These are phyloP conservation scores for Linanthus parryae DNA, from an alignment of 148 eudicot genomes.

Conservation along the genomic window DNA sequence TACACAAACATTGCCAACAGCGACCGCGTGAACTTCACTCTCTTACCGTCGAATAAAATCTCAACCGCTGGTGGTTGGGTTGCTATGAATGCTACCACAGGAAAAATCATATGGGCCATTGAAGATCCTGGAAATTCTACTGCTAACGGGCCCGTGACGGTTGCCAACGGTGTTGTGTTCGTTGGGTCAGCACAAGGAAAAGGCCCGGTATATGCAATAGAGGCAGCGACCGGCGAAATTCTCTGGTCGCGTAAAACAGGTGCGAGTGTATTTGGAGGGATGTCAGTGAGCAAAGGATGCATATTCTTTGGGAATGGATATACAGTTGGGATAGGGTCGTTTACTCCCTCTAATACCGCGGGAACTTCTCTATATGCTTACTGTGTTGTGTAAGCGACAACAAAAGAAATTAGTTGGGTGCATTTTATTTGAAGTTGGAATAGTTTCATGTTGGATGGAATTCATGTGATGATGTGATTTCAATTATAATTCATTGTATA, in stretches of 20 bases:
- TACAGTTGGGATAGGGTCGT: constrained; percentile 20
- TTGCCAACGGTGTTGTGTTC: constrained; percentile 54
- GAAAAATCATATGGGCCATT: constrained; percentile 47
- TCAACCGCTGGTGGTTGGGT: constrained; percentile 57
- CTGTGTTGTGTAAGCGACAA: no score
- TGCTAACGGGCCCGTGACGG: constrained; percentile 38
- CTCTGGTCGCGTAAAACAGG: constrained; percentile 51
- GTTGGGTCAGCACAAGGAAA: constrained; percentile 33
- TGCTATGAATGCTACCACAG: constrained; percentile 39
- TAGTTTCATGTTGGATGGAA: no score
- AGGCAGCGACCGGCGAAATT: constrained; percentile 35
- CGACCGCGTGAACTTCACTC: constrained; percentile 21
- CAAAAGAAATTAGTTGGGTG: no score
- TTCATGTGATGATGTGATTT: no score
- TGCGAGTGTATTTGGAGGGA: constrained; percentile 45
- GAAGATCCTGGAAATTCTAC: constrained; percentile 37
- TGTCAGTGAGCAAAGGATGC: constrained; percentile 50
- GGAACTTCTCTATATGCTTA: constrained; percentile 38
- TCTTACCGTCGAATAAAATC: constrained; percentile 34
- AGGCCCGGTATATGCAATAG: constrained; percentile 49
- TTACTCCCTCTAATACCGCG: constrained; percentile 13
- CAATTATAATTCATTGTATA: no score
- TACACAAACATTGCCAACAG: constrained; percentile 63
- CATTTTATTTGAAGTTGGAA: no score
- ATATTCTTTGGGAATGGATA: constrained; percentile 45